phyloP scores from a whole-genome alignment of 2,329 filamentous ascomycete species.

The Bipolaris gigantea region DNA sequence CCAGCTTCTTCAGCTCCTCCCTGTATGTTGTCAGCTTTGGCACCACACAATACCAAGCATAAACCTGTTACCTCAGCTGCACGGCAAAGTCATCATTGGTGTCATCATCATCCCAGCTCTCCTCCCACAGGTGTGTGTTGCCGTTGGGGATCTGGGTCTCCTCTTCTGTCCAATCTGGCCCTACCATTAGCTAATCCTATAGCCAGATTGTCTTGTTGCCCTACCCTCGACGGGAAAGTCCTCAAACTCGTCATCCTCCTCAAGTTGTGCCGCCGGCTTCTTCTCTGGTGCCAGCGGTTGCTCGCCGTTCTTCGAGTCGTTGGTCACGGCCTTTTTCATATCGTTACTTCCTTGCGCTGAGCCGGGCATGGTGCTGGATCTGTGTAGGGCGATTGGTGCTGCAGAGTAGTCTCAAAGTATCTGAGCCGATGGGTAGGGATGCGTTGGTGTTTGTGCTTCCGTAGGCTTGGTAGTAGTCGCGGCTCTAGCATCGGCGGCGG shows the following conservation, averaged over 20 bases:
- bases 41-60: not conserved
- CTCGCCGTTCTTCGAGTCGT: slow-evolving; percentile 44
- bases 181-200: slow-evolving; percentile 13
- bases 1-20: slow-evolving; percentile 94
- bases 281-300: slow-evolving; percentile 53
- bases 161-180: slow-evolving; percentile 81
- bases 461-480: slow-evolving; percentile 21
- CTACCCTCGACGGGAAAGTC: slow-evolving; percentile 96
- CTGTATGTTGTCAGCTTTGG: slow-evolving; percentile 47
- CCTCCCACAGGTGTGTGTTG: slow-evolving; percentile 92
- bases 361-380: slow-evolving; percentile 51
- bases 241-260: slow-evolving; percentile 99
- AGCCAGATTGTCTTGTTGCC: not conserved
- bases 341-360: slow-evolving; percentile 43
- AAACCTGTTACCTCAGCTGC: slow-evolving; percentile 76
- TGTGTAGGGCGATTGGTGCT: not conserved
- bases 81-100: slow-evolving; percentile 94
- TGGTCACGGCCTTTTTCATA: slow-evolving; percentile 47
- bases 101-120: slow-evolving; percentile 99
- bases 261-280: slow-evolving; percentile 70
- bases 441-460: slow-evolving; percentile 4
- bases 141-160: slow-evolving; percentile 80
- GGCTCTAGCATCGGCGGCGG: slow-evolving; percentile 18
- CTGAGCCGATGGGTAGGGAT: not conserved
- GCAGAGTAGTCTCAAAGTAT: not conserved